Evolutionary conservation across 768 basidiomycete species (phyloP), one percentile per base, ranked within the genome.

Genomic region (Calocybe indica): DNA sequence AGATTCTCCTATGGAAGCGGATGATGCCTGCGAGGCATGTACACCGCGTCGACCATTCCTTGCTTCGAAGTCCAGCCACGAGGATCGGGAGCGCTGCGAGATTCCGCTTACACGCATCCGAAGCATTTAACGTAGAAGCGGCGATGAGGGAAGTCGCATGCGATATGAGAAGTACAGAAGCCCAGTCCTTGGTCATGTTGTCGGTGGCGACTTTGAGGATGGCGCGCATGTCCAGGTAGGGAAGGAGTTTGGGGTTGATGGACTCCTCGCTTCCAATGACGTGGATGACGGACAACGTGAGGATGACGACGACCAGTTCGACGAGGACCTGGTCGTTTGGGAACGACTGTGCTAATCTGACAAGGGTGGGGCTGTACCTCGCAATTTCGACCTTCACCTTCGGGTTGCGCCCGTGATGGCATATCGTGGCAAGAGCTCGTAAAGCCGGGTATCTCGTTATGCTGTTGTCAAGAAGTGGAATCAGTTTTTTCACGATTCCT

Each of bases 401-500:
- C 3, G 56, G 49, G 5, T 81, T 81, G 22, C 22, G 22, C 3
- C 81, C 80, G 40, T 83, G 81, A 49, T 80, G 82, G 0, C 83
- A 84, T 8, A 84, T 70, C 15, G 75, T 79, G 0, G 71, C 72
- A 14, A 86, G 62, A 0, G 79, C 72, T 29, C 75, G 74, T 7
- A 85, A 65, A 6, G 78, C 79, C 42, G 82, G 60, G 52, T 74
- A 70, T 1, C 79, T 73, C 2, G 74, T 78, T 3, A 60, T 64
- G 5, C 74, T 70, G 5, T 67, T 57, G 31, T 78, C 66, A 9
- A 84, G 53, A 9, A 84, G 64, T 1, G 82, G 79, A 2, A 81
- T 61, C 6, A 85, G 67, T 55, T 78, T 80, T n/a, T 68, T 57
- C 43, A 85, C 56, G 10, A 86, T 63, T 12, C 81, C 83, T 84